These are phyloP conservation scores for Oryza meridionalis DNA, from an alignment of 176 grass and related monocot species.

Conservation along the genomic window DNA sequence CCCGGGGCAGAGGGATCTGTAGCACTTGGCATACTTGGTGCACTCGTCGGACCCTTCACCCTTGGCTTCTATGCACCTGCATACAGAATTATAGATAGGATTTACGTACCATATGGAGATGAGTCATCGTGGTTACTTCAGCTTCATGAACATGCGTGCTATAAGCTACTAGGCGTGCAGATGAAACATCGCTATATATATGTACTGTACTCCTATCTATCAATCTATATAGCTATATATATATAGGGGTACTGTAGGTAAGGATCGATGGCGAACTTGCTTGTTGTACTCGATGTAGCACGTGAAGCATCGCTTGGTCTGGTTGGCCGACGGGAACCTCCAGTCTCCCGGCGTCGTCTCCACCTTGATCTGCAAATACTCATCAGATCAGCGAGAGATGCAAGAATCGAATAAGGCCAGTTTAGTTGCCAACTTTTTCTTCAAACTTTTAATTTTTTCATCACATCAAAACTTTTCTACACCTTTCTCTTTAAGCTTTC, in stretches of 20 bases:
- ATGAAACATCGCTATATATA: background rate
- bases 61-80: background rate
- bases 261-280: background rate
- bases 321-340: slow-evolving; percentile 35
- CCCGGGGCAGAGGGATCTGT: background rate
- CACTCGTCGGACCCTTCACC: background rate
- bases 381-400: background rate
- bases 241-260: no score
- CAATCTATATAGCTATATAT: no score
- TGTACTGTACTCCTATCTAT: background rate
- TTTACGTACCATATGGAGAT: background rate
- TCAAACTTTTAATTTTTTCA: no score
- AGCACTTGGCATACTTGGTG: background rate
- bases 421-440: no score
- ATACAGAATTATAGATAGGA: background rate
- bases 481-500: no score
- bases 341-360: slow-evolving; percentile 29
- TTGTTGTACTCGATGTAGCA: slow-evolving; percentile 31
- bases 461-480: no score
- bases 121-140: background rate
- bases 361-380: slow-evolving; percentile 1
- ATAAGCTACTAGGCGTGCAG: background rate
- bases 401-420: background rate
- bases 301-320: slow-evolving; percentile 40
- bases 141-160: no score